Evolutionary conservation across 2,329 filamentous ascomycete genomes (phyloP).

Genomic region (Ceratocystis albifundus): DNA sequence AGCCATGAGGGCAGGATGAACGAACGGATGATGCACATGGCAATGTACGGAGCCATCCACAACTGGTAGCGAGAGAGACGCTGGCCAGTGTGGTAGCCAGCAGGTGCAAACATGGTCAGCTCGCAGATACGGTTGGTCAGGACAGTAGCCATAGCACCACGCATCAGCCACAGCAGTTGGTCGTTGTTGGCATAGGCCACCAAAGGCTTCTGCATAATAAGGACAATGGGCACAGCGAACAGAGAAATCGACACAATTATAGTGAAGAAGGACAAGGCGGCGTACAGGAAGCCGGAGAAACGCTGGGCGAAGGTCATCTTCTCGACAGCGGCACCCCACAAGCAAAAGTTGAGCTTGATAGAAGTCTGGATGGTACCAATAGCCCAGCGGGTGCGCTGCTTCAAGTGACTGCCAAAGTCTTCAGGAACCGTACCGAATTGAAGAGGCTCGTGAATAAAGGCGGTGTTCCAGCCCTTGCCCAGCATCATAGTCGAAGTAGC

Average conservation of each 20-base stretch:
- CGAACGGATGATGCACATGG: conserved; percentile 45
- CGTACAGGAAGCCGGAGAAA: conserved; percentile 48
- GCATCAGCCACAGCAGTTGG: conserved; percentile 49
- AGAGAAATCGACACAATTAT: conserved; percentile 44
- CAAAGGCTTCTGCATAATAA: conserved; percentile 45
- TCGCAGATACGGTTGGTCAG: conserved; percentile 45
- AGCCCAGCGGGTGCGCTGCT: conserved; percentile 47
- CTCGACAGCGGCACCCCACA: conserved; percentile 42
- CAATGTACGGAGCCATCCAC: conserved; percentile 53
- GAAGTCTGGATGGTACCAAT: conserved; percentile 48
- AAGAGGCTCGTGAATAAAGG: conserved; percentile 47
- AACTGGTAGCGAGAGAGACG: conserved; percentile 45
- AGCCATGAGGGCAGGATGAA: conserved; percentile 50
- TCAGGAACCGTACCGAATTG: conserved; percentile 51
- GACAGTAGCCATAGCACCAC: conserved; percentile 42
- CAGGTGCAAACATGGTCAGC: conserved; percentile 46
- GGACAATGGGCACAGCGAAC: conserved; percentile 48
- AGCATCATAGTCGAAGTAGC: conserved; percentile 48
- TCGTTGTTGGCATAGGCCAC: conserved; percentile 43
- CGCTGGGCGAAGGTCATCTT: conserved; percentile 46
- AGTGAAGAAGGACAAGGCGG: conserved; percentile 44
- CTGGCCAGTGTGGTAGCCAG: conserved; percentile 49
- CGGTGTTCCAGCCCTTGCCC: conserved; percentile 50
- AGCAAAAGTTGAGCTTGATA: conserved; percentile 48
- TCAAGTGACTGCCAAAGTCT: conserved; percentile 43